phyloP scores from a whole-genome alignment of 495 filamentous ascomycete genomes.

The Aspergillus ellipticus region DNA sequence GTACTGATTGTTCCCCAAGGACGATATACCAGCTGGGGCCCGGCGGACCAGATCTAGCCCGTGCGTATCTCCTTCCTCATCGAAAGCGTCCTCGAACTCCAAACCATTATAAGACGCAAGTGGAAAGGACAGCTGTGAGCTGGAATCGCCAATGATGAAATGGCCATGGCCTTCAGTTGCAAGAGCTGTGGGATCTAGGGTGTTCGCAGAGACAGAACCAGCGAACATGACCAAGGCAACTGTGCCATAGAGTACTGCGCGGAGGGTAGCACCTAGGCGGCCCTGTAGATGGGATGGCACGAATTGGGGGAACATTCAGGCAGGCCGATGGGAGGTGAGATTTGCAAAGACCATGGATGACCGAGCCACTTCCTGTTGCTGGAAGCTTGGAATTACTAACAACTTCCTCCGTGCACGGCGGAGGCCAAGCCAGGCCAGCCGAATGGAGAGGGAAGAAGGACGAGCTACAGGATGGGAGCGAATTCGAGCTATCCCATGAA shows the following conservation, averaged over 20 bases:
- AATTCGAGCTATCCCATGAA: neutral
- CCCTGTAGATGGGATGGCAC: conserved; percentile 63
- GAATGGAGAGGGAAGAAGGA: conserved; percentile 4
- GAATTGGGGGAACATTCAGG: conserved; percentile 49
- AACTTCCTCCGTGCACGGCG: conserved; percentile 6
- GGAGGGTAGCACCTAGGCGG: conserved; percentile 61
- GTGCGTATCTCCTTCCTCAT: conserved; percentile 34
- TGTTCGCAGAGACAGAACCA: conserved; percentile 53
- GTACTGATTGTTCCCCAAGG: conserved; percentile 63
- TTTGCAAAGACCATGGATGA: neutral
- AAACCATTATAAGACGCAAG: conserved; percentile 35
- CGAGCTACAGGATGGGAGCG: neutral
- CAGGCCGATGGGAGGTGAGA: neutral
- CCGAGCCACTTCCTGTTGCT: neutral
- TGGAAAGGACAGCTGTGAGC: conserved; percentile 22
- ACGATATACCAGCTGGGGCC: conserved; percentile 39
- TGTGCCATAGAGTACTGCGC: conserved; percentile 51
- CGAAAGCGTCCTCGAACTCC: conserved; percentile 22
- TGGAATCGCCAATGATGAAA: conserved; percentile 24
- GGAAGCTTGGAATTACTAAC: neutral
- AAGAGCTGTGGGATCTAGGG: conserved; percentile 44
- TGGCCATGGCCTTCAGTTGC: conserved; percentile 44
- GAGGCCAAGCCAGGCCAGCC: conserved; percentile 9
- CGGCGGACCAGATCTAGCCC: conserved; percentile 64
- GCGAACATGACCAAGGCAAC: conserved; percentile 52